Evolutionary conservation across 768 basidiomycete species (phyloP), one percentile per base, ranked within the genome.

Genomic region (Tephrocybe rancida): DNA sequence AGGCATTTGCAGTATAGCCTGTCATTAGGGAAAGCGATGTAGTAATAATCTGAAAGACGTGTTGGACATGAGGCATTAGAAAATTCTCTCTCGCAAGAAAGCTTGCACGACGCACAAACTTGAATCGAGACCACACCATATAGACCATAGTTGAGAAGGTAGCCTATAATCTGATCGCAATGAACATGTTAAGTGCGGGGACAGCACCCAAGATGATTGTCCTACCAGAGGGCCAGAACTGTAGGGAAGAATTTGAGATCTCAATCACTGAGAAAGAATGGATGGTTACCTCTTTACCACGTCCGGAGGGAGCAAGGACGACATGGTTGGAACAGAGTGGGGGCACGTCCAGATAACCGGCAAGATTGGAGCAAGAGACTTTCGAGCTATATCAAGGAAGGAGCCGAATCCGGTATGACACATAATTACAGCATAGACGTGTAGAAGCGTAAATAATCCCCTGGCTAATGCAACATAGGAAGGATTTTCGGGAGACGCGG

Each of bases 21-120:
- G 39, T 71, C 70, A 0, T 64, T 61, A 0, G 70, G 65, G 41
- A 71, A 71, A 7, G 68, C 64, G 13, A 70, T 64, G 41, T 67
- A 67, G 41, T 71, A 72, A 24, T 67, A 61, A 48, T 69, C 70
- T 70, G 32, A 38, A 44, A 14, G 30, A 29, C 9, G 7, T 5
- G 4, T 37, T 35, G 25, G 16, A 30, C 24, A 7, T 11, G 11
- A 35, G 37, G 19, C 24, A 29, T 34, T 21, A 19, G 32, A 18
- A n/a, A n/a, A n/a, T n/a, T n/a, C n/a, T n/a, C n/a, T n/a, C n/a
- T 14, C 13, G 1, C 4, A 19, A 25, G 0, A 7, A 16, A 44
- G 27, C 13, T 18, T 41, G 27, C 16, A 19, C 3, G 27, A 59
- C 68, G 50, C 48, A 70, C 67, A 70, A 35, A 71, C 64, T 68